phyloP scores from a whole-genome alignment of 305 asterid genomes.

The Fraxinus xanthoxyloides region DNA sequence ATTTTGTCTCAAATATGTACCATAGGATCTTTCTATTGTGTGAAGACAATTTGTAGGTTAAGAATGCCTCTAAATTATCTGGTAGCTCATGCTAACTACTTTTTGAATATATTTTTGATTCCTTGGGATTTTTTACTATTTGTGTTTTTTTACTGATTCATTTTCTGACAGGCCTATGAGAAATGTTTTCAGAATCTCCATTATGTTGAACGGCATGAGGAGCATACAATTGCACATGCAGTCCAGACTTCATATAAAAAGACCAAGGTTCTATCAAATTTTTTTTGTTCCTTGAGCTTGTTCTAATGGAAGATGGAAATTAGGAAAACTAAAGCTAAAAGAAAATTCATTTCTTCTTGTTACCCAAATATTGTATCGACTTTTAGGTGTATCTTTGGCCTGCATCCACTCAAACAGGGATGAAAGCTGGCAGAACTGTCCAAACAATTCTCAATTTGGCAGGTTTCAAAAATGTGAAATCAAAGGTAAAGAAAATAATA shows the following conservation, averaged over 20 bases:
- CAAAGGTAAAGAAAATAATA: slow-evolving; percentile 52
- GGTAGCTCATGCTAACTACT: not conserved
- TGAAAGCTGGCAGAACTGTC: slow-evolving; percentile 89
- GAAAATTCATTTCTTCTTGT: not conserved
- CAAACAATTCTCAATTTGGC: slow-evolving; percentile 73
- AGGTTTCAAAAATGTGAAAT: slow-evolving; percentile 89
- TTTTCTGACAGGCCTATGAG: slow-evolving; percentile 72
- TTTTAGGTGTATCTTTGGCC: slow-evolving; percentile 91
- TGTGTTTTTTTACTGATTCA: slow-evolving; percentile 11
- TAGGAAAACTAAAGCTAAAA: not conserved
- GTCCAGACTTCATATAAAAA: slow-evolving; percentile 79
- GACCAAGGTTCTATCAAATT: slow-evolving; percentile 65
- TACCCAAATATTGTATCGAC: slow-evolving; percentile 14
- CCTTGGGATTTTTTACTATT: not conserved
- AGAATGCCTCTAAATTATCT: not conserved
- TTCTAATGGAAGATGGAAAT: not conserved
- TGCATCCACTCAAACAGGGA: slow-evolving; percentile 74
- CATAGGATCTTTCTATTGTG: not conserved
- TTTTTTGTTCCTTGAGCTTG: slow-evolving; percentile 12
- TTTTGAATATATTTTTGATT: not conserved
- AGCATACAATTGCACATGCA: slow-evolving; percentile 92
- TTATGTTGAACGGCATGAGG: slow-evolving; percentile 79
- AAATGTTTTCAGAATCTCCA: slow-evolving; percentile 95
- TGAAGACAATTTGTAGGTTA: not conserved
- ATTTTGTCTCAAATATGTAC: slow-evolving; percentile 13